Evolutionary conservation across 176 grass and related monocot genomes (phyloP).

Genomic region (Oryza nivara): DNA sequence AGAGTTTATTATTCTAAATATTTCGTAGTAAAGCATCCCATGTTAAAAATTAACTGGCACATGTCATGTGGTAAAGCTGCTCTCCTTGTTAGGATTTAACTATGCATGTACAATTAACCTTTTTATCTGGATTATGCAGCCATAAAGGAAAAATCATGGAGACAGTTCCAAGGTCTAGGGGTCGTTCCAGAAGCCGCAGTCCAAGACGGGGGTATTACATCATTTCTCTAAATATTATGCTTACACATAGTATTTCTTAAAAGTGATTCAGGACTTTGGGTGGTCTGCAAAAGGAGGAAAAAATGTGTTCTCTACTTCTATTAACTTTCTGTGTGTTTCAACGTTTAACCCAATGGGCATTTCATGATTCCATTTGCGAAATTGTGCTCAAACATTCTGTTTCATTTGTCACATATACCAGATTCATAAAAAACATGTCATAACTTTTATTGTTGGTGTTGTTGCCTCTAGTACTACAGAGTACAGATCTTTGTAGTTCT

Average conservation of each 20-base stretch:
- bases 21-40: not conserved
- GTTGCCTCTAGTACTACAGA: not conserved
- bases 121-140: slow-evolving; percentile 49
- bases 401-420: slow-evolving; percentile 3
- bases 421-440: not conserved
- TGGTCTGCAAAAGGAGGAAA: not conserved
- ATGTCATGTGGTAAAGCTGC: not conserved
- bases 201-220: slow-evolving; percentile 67
- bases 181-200: slow-evolving; percentile 86
- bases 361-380: not conserved
- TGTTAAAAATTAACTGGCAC: not conserved
- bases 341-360: not conserved
- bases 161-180: slow-evolving; percentile 48
- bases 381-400: not conserved
- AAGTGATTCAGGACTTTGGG: not conserved
- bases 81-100: not conserved
- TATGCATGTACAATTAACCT: not conserved
- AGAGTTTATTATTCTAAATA: not conserved
- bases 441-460: not conserved
- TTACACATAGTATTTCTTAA: not conserved
- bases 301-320: not conserved
- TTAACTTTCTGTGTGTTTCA: not conserved
- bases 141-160: slow-evolving; percentile 88
- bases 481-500: not conserved
- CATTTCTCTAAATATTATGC: slow-evolving; percentile 10